Evolutionary conservation across 345 rosid genomes (phyloP), one percentile per base, ranked within the genome.

Genomic region (Conringia planisiliqua): DNA sequence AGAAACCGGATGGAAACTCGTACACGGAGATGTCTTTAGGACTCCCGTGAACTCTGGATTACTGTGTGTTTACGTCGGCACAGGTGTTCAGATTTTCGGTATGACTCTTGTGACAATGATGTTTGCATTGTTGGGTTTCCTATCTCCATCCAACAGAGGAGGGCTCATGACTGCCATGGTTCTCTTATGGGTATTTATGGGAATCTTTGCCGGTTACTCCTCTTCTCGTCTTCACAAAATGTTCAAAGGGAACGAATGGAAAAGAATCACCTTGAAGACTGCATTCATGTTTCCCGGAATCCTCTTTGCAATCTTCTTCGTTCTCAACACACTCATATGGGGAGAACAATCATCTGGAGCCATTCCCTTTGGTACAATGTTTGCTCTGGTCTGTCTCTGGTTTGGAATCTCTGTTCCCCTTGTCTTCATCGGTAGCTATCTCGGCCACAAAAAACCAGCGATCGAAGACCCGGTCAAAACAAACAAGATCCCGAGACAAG

Each of bases 101-200:
- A 91, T 93, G 98, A 79, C 97, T 10, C 92, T 93, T 38, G 98
- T 93, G 77, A 93, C 97, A 24, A 93, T 90, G 98, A 88, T 93
- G 66, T 93, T 90, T 83, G 98, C 98, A 30, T 76, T 90, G 80
- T 66, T 93, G 59, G 98, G 98, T 7, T 89, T 93, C 82, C 78
- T 93, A 50, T 91, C 98, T 81, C 97, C 98, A 75, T 91, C 98
- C 62, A 93, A 89, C 83, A 80, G 98, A 69, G 98, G 98, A 30
- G 98, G 98, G 6, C 97, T 93, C 26, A 93, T 88, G 96, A 93
- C 98, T 69, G 97, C 98, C 10, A 93, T 91, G 98, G 97, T 90
- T 77, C 92, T 93, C 68, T 68, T 93, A 69, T 93, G 98, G 98
- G 98, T 93, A 70, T 93, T 90, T 81, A 93, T 93, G 97, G 97